phyloP scores from a whole-genome alignment of 495 filamentous ascomycete genomes.

The Parmelia sp. region DNA sequence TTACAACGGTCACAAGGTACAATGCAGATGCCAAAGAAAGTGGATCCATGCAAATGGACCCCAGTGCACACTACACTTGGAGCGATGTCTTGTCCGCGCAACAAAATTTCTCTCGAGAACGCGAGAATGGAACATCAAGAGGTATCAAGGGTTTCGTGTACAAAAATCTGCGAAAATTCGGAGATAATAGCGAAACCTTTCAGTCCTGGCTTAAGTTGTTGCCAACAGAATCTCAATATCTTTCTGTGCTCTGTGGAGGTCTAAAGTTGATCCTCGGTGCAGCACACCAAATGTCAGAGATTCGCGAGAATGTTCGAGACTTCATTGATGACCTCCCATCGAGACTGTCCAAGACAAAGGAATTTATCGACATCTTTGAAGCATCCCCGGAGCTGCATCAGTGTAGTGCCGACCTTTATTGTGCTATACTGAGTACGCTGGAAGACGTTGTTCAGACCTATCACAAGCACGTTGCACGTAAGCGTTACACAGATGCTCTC shows the following conservation, averaged over 20 bases:
- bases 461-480: neutral
- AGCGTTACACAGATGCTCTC: neutral
- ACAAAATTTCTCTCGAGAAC: neutral
- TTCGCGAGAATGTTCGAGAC: neutral
- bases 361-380: neutral
- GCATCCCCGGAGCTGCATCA: constrained; percentile 4
- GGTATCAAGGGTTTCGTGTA: neutral
- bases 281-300: neutral
- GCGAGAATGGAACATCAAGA: neutral
- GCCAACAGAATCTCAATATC: constrained; percentile 13
- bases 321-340: neutral
- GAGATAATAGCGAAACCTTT: constrained; percentile 6
- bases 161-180: constrained; percentile 1
- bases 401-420: constrained; percentile 11
- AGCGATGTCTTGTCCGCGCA: neutral
- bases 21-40: neutral
- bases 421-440: neutral
- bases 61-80: neutral
- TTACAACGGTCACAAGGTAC: neutral
- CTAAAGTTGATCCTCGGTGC: constrained; percentile 11
- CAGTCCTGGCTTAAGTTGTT: constrained; percentile 5
- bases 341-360: neutral
- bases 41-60: neutral
- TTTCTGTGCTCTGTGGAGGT: constrained; percentile 11
- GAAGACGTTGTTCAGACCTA: neutral